Percentiles rank a stretch among this genome's conserved stretches.
phyloP scores from a whole-genome alignment of 208 protist genomes.

The Trypanosoma platydactyli region DNA sequence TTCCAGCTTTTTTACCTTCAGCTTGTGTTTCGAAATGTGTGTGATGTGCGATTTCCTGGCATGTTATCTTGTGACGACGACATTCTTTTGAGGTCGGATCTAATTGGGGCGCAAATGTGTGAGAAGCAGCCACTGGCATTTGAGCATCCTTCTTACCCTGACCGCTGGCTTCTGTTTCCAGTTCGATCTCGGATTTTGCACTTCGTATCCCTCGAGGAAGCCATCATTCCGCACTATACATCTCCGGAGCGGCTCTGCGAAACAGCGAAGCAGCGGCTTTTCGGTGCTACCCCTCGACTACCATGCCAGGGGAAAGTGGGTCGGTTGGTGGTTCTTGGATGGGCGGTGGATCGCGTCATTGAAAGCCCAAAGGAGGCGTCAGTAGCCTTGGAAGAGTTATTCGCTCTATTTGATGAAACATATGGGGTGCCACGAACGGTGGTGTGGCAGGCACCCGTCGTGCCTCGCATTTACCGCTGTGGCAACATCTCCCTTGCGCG shows the following conservation, averaged over 20 bases:
- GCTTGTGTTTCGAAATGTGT: conserved; percentile 75
- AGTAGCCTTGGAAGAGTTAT: conserved; percentile 47
- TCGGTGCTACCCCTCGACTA: conserved; percentile 39
- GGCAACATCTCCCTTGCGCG: conserved; percentile 19
- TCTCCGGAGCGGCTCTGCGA: conserved; percentile 33
- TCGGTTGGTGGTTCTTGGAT: conserved; percentile 34
- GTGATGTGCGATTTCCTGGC: conserved; percentile 62
- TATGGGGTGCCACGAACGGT: conserved; percentile 37
- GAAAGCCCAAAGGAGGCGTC: conserved; percentile 37
- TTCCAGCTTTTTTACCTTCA: conserved; percentile 88
- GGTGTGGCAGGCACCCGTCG: conserved; percentile 27
- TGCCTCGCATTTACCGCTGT: conserved; percentile 33
- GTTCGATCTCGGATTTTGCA: conserved; percentile 43
- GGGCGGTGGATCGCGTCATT: conserved; percentile 55
- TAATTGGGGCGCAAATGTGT: conserved; percentile 39
- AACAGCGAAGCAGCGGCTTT: conserved; percentile 46
- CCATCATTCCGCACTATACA: conserved; percentile 61
- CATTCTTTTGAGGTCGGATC: conserved; percentile 48
- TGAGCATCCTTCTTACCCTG: conserved; percentile 41
- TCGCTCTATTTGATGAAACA: conserved; percentile 36
- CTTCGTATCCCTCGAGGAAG: conserved; percentile 57
- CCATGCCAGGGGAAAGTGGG: conserved; percentile 51
- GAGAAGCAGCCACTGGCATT: conserved; percentile 52
- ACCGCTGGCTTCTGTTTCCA: conserved; percentile 67
- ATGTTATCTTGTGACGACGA: conserved; percentile 25